Evolutionary conservation across 192 early-diverging fungal species (phyloP).

Genomic region (Backusella australiensis): DNA sequence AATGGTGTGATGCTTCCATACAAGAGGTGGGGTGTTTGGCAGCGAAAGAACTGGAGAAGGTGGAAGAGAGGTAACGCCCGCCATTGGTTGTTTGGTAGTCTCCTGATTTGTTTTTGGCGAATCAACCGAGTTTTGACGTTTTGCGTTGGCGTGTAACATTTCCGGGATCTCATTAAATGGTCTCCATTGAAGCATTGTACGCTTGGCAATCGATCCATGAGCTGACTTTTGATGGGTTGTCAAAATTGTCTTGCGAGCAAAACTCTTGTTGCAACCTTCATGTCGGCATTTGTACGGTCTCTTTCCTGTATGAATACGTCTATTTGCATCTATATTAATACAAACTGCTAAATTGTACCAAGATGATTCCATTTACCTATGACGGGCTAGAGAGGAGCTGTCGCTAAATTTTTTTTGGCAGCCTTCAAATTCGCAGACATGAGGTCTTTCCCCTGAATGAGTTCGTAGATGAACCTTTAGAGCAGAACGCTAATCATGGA

Average conservation of each 20-base stretch:
- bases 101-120: background rate
- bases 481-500: conserved; percentile 59
- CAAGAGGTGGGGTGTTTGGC: background rate
- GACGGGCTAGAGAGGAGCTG: conserved; percentile 70
- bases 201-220: conserved; percentile 16
- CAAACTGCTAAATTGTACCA: conserved; percentile 1
- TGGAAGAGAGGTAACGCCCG: background rate
- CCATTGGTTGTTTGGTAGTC: background rate
- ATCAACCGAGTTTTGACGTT: conserved; percentile 3
- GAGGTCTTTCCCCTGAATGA: conserved; percentile 73
- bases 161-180: conserved; percentile 13
- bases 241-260: conserved; percentile 49
- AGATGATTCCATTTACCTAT: conserved; percentile 46
- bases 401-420: conserved; percentile 78
- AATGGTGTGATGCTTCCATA: background rate
- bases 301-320: conserved; percentile 71
- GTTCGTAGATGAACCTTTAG: conserved; percentile 76
- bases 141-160: conserved; percentile 9
- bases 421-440: conserved; percentile 59
- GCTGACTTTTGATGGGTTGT: conserved; percentile 39
- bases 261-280: conserved; percentile 43
- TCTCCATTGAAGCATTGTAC: conserved; percentile 9
- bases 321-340: background rate
- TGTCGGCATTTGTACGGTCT: conserved; percentile 59
- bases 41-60: background rate